Evolutionary conservation across 805 yeast genomes (phyloP).

Genomic region (Barnettozyma pratensis): DNA sequence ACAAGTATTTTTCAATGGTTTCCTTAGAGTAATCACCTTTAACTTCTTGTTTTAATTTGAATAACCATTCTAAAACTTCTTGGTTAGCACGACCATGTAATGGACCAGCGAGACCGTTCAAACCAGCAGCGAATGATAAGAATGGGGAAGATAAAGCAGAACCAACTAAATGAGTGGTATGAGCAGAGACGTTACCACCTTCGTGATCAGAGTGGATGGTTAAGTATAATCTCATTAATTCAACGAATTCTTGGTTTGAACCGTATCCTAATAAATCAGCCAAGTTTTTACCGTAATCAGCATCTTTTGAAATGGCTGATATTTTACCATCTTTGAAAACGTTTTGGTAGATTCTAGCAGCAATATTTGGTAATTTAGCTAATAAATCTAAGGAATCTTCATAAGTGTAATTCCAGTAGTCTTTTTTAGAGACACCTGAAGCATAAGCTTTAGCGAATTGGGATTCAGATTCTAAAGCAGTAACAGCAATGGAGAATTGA

Average conservation of each 20-base stretch:
- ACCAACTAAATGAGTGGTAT: slow-evolving; percentile 81
- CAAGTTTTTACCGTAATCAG: slow-evolving; percentile 65
- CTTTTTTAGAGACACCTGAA: slow-evolving; percentile 73
- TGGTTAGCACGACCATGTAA: slow-evolving; percentile 86
- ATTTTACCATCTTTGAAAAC: slow-evolving; percentile 78
- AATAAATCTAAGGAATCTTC: slow-evolving; percentile 77
- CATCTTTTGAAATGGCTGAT: slow-evolving; percentile 41
- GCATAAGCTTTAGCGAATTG: slow-evolving; percentile 83
- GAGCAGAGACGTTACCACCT: slow-evolving; percentile 88
- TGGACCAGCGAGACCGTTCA: slow-evolving; percentile 85
- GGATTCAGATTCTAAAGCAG: slow-evolving; percentile 78
- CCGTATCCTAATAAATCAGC: slow-evolving; percentile 55
- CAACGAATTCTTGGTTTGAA: slow-evolving; percentile 62
- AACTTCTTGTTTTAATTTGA: slow-evolving; percentile 53
- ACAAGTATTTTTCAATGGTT: slow-evolving; percentile 68
- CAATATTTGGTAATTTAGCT: slow-evolving; percentile 78
- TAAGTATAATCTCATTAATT: slow-evolving; percentile 74
- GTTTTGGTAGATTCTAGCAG: slow-evolving; percentile 80
- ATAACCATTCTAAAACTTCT: slow-evolving; percentile 79
- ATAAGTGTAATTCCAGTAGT: slow-evolving; percentile 79
- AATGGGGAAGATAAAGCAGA: slow-evolving; percentile 77
- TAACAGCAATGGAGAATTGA: slow-evolving; percentile 78
- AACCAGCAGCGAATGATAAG: slow-evolving; percentile 75
- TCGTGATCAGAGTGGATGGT: slow-evolving; percentile 86
- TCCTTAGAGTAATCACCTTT: slow-evolving; percentile 64